A percentile compares a stretch with the other conserved stretches of the same genome.
These are phyloP conservation scores for Juncus inflexus DNA, from an alignment of 176 grass and related monocot species.

Conservation along the genomic window DNA sequence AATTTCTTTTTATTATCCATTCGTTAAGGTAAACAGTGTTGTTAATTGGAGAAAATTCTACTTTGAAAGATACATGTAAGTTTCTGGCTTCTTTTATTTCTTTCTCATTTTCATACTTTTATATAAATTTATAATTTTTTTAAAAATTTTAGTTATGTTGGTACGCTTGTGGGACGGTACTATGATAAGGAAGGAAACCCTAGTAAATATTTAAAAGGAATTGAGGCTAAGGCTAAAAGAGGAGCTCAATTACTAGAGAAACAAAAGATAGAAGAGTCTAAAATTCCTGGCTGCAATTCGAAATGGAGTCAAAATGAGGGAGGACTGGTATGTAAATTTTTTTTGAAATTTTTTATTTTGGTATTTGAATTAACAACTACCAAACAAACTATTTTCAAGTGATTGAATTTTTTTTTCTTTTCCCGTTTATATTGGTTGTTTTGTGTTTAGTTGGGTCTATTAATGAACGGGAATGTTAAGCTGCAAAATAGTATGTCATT, in stretches of 20 bases:
- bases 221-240: constrained; percentile 85
- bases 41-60: constrained; percentile 98
- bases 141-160: constrained; percentile 55
- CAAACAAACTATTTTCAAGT: neutral
- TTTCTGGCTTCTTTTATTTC: constrained; percentile 2
- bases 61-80: constrained; percentile 88
- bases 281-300: constrained; percentile 84
- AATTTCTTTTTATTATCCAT: constrained; percentile 8
- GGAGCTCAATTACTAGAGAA: constrained; percentile 91
- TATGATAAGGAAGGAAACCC: constrained; percentile 82
- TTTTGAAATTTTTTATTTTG: neutral
- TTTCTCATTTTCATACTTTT: constrained; percentile 1
- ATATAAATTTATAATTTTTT: constrained; percentile 19
- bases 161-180: constrained; percentile 76
- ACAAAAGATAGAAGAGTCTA: constrained; percentile 74
- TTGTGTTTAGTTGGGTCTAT: neutral
- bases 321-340: constrained; percentile 46
- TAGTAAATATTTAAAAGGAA: constrained; percentile 83
- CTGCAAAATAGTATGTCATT: too few relatives aligned
- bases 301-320: constrained; percentile 90
- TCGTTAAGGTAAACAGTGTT: constrained; percentile 82
- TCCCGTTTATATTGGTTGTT: neutral
- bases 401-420: neutral
- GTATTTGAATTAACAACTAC: too few relatives aligned
- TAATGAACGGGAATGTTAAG: too few relatives aligned